Evolutionary conservation across 352 stramenopile genomes (phyloP).

Genomic region (Peronosclerospora sorghi): DNA sequence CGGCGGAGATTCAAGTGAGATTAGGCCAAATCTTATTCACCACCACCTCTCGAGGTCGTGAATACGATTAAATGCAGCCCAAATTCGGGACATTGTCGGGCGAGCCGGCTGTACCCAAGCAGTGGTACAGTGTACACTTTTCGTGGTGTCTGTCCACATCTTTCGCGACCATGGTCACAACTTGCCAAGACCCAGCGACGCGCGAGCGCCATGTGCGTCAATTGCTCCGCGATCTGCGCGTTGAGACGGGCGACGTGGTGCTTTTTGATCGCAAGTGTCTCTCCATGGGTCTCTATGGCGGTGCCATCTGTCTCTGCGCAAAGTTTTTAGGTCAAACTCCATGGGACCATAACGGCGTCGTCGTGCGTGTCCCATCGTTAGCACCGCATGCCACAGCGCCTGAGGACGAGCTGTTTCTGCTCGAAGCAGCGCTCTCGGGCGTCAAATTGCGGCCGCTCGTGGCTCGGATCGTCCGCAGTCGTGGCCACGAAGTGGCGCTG

Average conservation of each 20-base stretch:
- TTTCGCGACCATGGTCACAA: no score
- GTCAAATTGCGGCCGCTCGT: constrained; percentile 78
- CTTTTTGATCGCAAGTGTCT: constrained; percentile 74
- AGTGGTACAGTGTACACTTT: no score
- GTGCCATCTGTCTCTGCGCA: constrained; percentile 59
- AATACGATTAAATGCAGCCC: no score
- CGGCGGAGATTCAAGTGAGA: no score
- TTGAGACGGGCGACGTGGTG: constrained; percentile 73
- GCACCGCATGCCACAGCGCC: constrained; percentile 4
- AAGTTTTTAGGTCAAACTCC: constrained; percentile 76
- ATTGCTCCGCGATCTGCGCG: constrained; percentile 35
- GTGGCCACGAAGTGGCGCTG: constrained; percentile 55
- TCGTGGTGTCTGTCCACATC: no score
- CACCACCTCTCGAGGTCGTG: no score
- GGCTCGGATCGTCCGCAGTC: constrained; percentile 60
- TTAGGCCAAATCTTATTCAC: no score
- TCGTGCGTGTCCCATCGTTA: constrained; percentile 37
- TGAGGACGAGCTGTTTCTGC: constrained; percentile 46
- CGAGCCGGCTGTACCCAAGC: no score
- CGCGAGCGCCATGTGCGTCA: constrained; percentile 19
- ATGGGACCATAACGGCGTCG: constrained; percentile 82
- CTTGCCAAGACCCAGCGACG: no score
- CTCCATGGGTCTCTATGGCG: constrained; percentile 68
- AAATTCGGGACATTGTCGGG: no score
- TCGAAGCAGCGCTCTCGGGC: constrained; percentile 66